Evolutionary conservation across 73 alveolate genomes (phyloP), one percentile per base, ranked within the genome.

Genomic region (Urostyla sp.): DNA sequence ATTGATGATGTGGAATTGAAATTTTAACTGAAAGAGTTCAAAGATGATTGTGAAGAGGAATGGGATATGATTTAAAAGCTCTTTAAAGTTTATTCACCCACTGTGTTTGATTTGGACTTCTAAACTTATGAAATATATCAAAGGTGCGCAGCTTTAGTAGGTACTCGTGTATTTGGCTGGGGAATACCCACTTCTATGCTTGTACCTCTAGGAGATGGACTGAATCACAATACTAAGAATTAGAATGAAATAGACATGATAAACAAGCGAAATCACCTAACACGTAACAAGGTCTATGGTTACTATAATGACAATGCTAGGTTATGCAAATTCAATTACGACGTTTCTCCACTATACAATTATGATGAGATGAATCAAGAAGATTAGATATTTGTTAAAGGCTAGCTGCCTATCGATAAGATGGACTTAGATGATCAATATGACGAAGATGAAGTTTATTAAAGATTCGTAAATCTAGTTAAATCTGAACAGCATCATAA

Each of bases 161-260:
- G 69, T 16, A 79, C 84, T 16, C 36, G 84, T 20, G 46, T 82
- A 46, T 79, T 79, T 45, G 90, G 90, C 26, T 79, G 90, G 90
- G 78, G 90, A 4, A 32, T 63, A 35, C 90, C 90, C 4, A 43
- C 73, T 34, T 34, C 84, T 23, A 45, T 79, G 23, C 36, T 79
- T 40, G 82, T 46, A 27, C 90, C 90, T 7, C 18, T 66, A 21
- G 83, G 56, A 3, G 90, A 79, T 27, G 30, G 45, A 18, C 23
- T 66, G 32, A 79, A 79, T 48, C 90, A 79, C 50, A 43, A 37
- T 23, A 21, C 60, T 15, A 35, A 40, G 6, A 30, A 59, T 0
- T 8, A 32, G 6, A 52, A 49, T 51, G 1, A 10, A 23, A 57
- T 75, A 8, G 79, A 75, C 38, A 21, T 75, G 31, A 44, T 75